A percentile compares a stretch with the other conserved stretches of the same genome.
phyloP scores from a whole-genome alignment of 2,329 filamentous ascomycete species.

The Sporothrix protearum region DNA sequence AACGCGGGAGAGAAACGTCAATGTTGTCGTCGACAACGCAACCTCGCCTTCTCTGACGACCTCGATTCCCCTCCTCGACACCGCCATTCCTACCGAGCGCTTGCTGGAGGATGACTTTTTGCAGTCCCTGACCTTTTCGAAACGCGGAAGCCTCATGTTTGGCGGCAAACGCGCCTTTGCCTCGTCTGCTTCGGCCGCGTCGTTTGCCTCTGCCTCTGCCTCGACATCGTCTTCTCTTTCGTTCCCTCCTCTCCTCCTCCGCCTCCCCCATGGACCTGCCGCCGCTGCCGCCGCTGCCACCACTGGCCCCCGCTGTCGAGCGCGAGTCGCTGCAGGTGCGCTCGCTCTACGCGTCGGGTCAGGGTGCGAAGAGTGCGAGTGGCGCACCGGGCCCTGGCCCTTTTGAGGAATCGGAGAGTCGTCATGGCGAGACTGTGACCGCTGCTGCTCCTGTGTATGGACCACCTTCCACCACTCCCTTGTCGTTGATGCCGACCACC shows the following conservation, averaged over 20 bases:
- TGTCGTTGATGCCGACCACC: constrained; percentile 8
- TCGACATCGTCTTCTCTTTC: background rate
- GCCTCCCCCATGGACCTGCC: constrained; percentile 11
- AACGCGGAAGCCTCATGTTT: constrained; percentile 62
- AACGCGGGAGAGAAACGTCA: background rate
- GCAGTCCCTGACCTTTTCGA: constrained; percentile 56
- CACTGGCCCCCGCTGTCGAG: constrained; percentile 55
- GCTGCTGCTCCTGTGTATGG: constrained; percentile 14
- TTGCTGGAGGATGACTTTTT: constrained; percentile 58
- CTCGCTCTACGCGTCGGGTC: constrained; percentile 57
- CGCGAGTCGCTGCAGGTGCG: constrained; percentile 65
- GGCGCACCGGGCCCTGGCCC: too few relatives aligned
- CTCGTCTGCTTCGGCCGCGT: constrained; percentile 13
- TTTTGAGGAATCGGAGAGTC: constrained; percentile 51
- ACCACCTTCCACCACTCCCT: background rate
- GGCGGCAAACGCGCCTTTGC: constrained; percentile 43
- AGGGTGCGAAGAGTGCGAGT: too few relatives aligned
- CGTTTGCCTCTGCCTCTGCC: background rate
- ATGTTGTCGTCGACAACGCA: too few relatives aligned
- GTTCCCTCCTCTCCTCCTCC: constrained; percentile 25
- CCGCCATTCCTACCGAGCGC: constrained; percentile 54
- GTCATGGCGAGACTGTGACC: background rate
- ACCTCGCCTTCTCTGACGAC: background rate
- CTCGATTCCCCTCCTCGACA: constrained; percentile 47
- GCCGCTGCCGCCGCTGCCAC: constrained; percentile 44